A percentile compares a stretch with the other conserved stretches of the same genome.
phyloP scores from a whole-genome alignment of 2,329 filamentous ascomycete genomes.

The Aspergillus sp. region DNA sequence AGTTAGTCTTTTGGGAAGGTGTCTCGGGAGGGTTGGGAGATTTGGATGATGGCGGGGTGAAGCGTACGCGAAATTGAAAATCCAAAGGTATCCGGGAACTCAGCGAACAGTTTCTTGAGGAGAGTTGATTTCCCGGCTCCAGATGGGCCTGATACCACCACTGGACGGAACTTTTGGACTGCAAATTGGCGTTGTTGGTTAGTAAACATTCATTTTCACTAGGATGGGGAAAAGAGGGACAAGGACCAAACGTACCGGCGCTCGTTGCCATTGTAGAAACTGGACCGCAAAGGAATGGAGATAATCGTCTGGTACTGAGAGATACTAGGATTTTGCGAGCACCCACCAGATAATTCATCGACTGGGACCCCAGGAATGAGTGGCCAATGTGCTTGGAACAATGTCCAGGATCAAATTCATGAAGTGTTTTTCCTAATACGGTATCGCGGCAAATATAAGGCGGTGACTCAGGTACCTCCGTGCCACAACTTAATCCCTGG shows the following conservation, averaged over 20 bases:
- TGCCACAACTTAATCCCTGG: not conserved
- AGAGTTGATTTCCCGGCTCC: constrained; percentile 38
- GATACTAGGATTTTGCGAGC: constrained; percentile 4
- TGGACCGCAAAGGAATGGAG: constrained; percentile 1
- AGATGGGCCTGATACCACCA: constrained; percentile 36
- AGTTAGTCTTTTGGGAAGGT: constrained; percentile 1
- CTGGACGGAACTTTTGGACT: constrained; percentile 29
- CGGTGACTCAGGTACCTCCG: constrained; percentile 4
- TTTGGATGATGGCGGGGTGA: constrained; percentile 3
- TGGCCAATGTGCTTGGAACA: not conserved
- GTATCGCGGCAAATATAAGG: constrained; percentile 13
- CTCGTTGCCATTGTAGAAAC: constrained; percentile 17
- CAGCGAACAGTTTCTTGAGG: constrained; percentile 34
- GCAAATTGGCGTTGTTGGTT: constrained; percentile 2
- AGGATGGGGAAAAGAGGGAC: not conserved
- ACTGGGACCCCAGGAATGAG: not conserved
- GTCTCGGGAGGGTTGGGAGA: constrained; percentile 1
- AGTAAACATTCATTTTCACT: too few relatives aligned
- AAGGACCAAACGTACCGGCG: constrained; percentile 12
- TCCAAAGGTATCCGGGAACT: constrained; percentile 36
- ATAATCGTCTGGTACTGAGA: not conserved
- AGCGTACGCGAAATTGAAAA: constrained; percentile 34
- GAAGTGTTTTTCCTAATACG: not conserved
- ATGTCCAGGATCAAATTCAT: not conserved
- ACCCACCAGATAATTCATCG: constrained; percentile 14